A percentile compares a stretch with the other conserved stretches of the same genome.
Evolutionary conservation across 148 eudicot species (phyloP).

Genomic region (Mesembryanthemum crystallinum): DNA sequence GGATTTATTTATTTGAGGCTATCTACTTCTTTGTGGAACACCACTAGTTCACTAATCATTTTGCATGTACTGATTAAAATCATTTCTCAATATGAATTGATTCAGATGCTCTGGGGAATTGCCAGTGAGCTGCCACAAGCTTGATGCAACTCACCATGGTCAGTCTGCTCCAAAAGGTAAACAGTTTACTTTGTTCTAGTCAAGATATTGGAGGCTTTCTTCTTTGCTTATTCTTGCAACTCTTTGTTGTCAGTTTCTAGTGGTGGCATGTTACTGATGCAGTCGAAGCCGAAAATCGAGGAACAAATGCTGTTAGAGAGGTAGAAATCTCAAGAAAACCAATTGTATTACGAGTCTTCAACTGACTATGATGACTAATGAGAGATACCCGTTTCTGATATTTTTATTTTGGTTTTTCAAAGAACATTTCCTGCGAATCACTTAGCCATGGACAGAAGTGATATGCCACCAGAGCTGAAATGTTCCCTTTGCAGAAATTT

Average conservation of each 20-base stretch:
- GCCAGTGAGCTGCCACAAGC: slow-evolving; percentile 34
- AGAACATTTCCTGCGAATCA: slow-evolving; percentile 27
- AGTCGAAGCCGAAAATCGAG: slow-evolving; percentile 26
- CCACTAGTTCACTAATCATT: slow-evolving; percentile 3
- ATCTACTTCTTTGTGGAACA: background rate
- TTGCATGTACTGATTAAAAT: background rate
- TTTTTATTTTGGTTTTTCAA: background rate
- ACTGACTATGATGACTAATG: slow-evolving; percentile 3
- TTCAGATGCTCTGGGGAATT: slow-evolving; percentile 27
- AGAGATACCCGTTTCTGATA: background rate
- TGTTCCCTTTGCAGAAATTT: slow-evolving; percentile 53
- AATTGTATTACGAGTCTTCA: background rate
- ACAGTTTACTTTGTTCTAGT: background rate
- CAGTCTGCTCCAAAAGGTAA: slow-evolving; percentile 42
- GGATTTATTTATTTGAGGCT: background rate
- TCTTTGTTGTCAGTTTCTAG: slow-evolving; percentile 35
- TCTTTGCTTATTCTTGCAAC: slow-evolving; percentile 11
- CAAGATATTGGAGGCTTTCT: background rate
- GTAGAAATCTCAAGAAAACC: slow-evolving; percentile 27
- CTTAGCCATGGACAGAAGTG: slow-evolving; percentile 30
- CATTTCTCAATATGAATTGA: background rate
- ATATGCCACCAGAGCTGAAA: slow-evolving; percentile 56
- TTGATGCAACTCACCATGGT: slow-evolving; percentile 29
- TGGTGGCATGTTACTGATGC: slow-evolving; percentile 27
- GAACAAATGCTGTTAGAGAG: slow-evolving; percentile 34